Evolutionary conservation across 2,329 filamentous ascomycete species (phyloP).

Genomic region (Ilyonectria destructans): DNA sequence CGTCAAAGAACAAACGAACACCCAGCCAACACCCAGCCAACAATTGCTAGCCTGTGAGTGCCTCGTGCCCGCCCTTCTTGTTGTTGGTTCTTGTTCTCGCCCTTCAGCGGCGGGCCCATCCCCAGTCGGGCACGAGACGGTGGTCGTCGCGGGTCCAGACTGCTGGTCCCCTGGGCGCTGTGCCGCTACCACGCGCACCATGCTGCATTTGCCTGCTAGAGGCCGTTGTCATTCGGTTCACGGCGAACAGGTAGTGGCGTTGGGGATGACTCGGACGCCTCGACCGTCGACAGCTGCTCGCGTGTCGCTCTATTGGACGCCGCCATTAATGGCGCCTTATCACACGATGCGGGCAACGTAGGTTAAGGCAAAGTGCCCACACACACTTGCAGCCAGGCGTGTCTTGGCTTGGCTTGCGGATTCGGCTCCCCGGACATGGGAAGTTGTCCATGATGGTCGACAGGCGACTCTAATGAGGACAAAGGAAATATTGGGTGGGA

Average conservation of each 20-base stretch:
- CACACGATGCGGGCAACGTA: conserved; percentile 24
- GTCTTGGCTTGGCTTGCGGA: conserved; percentile 14
- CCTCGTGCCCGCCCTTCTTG: not conserved
- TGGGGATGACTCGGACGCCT: conserved; percentile 26
- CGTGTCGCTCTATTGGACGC: conserved; percentile 21
- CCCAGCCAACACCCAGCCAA: conserved; percentile 3
- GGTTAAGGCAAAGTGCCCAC: conserved; percentile 4
- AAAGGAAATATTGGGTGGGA: conserved; percentile 18
- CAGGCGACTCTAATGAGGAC: not conserved
- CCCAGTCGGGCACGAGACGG: conserved; percentile 25
- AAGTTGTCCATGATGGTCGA: not conserved
- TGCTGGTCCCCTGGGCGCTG: conserved; percentile 22
- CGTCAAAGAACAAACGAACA: conserved; percentile 11
- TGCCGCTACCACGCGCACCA: conserved; percentile 15
- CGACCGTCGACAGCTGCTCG: conserved; percentile 3
- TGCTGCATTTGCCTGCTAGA: conserved; percentile 8
- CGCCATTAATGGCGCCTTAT: conserved; percentile 23
- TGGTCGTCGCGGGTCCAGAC: conserved; percentile 30
- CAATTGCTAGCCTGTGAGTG: conserved; percentile 1
- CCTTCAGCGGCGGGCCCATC: conserved; percentile 16
- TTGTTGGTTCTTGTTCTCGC: conserved; percentile 8
- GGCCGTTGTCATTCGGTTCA: conserved; percentile 1
- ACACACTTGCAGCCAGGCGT: conserved; percentile 5
- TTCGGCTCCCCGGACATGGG: conserved; percentile 24
- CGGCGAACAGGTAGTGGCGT: conserved; percentile 25